Evolutionary conservation across 176 grass and related monocot genomes (phyloP).

Genomic region (Triticum turgidum): DNA sequence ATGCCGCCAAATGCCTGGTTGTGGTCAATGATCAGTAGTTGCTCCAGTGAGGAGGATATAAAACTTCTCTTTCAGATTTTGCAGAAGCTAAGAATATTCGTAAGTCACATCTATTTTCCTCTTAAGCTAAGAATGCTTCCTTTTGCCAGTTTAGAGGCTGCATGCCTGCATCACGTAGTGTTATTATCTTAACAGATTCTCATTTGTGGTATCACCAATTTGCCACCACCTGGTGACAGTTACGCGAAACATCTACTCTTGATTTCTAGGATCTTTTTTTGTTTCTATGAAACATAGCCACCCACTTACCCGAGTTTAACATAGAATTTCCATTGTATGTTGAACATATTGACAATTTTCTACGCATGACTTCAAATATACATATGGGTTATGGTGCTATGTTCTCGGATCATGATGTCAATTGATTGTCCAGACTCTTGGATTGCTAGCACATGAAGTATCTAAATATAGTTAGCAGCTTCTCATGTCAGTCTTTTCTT

Average conservation of each 20-base stretch:
- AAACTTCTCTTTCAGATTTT: conserved; percentile 85
- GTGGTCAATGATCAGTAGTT: conserved; percentile 86
- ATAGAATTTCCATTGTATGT: background rate
- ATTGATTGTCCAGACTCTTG: background rate
- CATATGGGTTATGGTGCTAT: background rate
- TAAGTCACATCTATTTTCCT: conserved; percentile 40
- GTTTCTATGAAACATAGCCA: background rate
- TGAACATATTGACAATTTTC: background rate
- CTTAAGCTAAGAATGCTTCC: background rate
- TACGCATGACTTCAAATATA: background rate
- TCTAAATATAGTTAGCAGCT: background rate
- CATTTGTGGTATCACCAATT: background rate
- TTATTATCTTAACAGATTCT: background rate
- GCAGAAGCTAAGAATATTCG: conserved; percentile 87
- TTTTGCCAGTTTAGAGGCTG: background rate
- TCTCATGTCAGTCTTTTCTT: background rate
- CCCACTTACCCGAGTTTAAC: background rate
- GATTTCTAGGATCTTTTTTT: background rate
- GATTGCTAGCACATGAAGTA: background rate
- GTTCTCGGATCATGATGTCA: conserved; percentile 12
- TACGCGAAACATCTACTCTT: background rate
- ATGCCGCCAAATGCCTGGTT: conserved; percentile 97
- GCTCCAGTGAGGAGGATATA: conserved; percentile 77
- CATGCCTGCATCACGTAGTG: background rate
- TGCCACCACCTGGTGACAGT: background rate